Evolutionary conservation across 805 yeast species (phyloP), one percentile per base, ranked within the genome.

Genomic region (Teunomyces cretensis): DNA sequence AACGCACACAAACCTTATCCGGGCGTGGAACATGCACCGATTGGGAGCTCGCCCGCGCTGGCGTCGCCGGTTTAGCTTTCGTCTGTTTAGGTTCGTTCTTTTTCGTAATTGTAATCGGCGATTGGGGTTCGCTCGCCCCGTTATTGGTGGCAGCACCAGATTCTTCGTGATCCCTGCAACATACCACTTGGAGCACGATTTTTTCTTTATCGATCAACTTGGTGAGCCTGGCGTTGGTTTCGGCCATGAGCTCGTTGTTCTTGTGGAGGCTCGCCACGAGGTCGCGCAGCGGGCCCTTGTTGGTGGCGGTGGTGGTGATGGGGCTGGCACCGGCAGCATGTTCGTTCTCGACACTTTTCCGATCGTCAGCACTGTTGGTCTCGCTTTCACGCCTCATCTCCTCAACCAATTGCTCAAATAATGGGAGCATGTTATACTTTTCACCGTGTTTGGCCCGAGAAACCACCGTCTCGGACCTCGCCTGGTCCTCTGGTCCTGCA

Each of bases 361-460:
- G 13, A 16, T 26, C 16, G n/a, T n/a, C 28, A 15, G 9, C 30
- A 22, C 41, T 30, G n/a, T 26, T 26, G 37, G n/a, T 2, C 12
- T 35, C 38, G 22, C 24, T 17, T 9, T 40, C 31, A 9, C 39
- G 28, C 41, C 31, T 39, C 33, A 44, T 26, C 8, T 35, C 44
- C 15, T 39, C 37, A 16, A 48, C 41, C 14, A 48, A 19, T 35
- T 48, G 46, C 30, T 48, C 44, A 35, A 48, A 44, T 9, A 27
- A n/a, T 15, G 48, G 44, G 6, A 48, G 38, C 31, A 39, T 32
- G 9, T 19, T 33, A 16, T 19, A 19, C 22, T 6, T 19, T 6
- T 19, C 22, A n/a, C n/a, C n/a, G n/a, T n/a, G n/a, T n/a, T n/a
- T n/a, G n/a, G n/a, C n/a, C n/a, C n/a, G n/a, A n/a, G n/a, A n/a